Evolutionary conservation across 2,329 filamentous ascomycete genomes (phyloP), one percentile per base, ranked within the genome.

Genomic region (Aspergillus fructus): DNA sequence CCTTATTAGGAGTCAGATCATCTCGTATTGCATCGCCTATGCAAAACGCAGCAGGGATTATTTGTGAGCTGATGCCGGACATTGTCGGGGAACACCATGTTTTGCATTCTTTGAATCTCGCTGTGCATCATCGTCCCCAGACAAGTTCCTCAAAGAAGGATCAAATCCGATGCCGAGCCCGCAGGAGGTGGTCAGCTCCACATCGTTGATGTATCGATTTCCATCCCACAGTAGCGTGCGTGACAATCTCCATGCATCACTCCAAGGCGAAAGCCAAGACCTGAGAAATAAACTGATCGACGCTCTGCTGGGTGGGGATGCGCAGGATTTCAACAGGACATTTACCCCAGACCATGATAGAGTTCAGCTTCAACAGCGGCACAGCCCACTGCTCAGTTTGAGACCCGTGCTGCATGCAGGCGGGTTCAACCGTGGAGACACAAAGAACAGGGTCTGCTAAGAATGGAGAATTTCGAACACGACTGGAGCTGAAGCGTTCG

Each of bases 141-240:
- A 12, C 47, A 37, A 46, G 40, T 43, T 51, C 42, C 30, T n/a
- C 30, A 51, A 51, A 51, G 11, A 27, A 47, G 39, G 21, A 34
- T 19, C 13, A 37, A 47, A 48, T 17, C 13, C 33, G 42, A 48
- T 54, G 43, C 52, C 37, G 34, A 46, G 24, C 19, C 33, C 53
- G 33, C 53, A 40, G 34, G 19, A 50, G 33, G 42, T 27, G 34
- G 23, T 45, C 43, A 55, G 59, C 59, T 55, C 59, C 59, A 60
- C 59, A 55, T 50, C 48, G 27, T 59, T 53, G 56, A 61, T 61
- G 59, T 59, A 61, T 61, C 59, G 45, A 59, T 52, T 55, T 51
- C 24, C 53, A 40, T 42, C 49, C 40, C 51, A 30, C 15, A 39
- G 27, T 7, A 23, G n/a, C 41, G 45, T 58, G 49, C 56, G 59